Percentiles rank a stretch among this genome's conserved stretches.
Conservation (phyloP, 345 rosid genomes). For the Eucalyptus cloeziana region DNA sequence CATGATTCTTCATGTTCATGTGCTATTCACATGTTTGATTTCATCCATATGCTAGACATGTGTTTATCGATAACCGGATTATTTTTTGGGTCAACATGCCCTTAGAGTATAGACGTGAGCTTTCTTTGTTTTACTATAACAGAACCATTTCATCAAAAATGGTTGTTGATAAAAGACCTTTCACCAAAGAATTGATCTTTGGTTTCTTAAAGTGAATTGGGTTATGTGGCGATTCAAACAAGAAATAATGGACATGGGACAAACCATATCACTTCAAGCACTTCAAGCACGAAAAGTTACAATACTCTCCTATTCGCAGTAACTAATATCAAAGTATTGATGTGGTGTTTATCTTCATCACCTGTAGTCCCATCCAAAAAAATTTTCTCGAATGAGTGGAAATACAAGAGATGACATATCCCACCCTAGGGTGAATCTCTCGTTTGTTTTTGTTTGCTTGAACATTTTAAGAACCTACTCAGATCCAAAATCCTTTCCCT, state of each 20-base stretch:
- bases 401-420: background rate
- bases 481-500: background rate
- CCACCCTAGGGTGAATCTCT: fast-evolving
- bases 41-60: background rate
- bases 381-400: too few species aligned
- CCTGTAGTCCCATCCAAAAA: too few species aligned
- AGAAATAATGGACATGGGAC: background rate
- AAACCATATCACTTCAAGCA: too few species aligned
- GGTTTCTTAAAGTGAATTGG: background rate
- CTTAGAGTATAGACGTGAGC: background rate
- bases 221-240: background rate
- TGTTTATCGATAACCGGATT: background rate
- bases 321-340: too few species aligned
- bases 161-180: background rate
- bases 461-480: too few species aligned
- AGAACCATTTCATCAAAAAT: background rate
- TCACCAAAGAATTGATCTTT: background rate
- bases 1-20: background rate
- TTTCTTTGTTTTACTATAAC: background rate
- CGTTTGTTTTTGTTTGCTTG: fast-evolving
- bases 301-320: fast-evolving
- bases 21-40: background rate
- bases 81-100: too few species aligned
- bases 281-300: too few species aligned
- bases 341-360: fast-evolving